Conservation (phyloP, 2,329 filamentous ascomycete species). For the Alternaria viburni region DNA sequence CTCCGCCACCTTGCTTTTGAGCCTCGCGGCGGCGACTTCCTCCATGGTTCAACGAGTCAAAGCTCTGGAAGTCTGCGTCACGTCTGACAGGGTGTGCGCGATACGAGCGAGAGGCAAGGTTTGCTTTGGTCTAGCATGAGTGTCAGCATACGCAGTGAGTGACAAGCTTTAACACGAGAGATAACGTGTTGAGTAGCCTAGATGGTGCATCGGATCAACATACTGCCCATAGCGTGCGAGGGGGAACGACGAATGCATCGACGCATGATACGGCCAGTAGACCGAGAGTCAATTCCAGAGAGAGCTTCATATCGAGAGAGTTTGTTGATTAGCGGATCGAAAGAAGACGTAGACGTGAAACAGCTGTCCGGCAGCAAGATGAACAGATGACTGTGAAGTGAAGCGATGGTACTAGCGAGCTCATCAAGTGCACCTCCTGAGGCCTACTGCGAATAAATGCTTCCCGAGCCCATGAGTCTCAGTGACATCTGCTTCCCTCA, state of each 20-base stretch:
- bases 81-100: conserved; percentile 17
- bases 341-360: conserved; percentile 1
- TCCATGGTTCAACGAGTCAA: background rate
- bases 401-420: background rate
- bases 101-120: conserved; percentile 20
- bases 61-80: conserved; percentile 1
- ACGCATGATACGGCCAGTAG: conserved; percentile 31
- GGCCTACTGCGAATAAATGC: background rate
- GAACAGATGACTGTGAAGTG: background rate
- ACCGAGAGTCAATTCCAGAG: conserved; percentile 20
- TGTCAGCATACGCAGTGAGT: background rate
- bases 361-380: conserved; percentile 23
- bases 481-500: conserved; percentile 13
- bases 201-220: conserved; percentile 1
- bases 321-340: background rate
- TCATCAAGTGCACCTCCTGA: background rate
- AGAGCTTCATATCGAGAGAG: conserved; percentile 33
- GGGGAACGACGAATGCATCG: conserved; percentile 26
- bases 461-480: background rate
- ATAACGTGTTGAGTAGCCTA: background rate
- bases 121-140: conserved; percentile 9
- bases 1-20: conserved; percentile 18
- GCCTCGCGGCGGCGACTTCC: conserved; percentile 4
- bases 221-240: conserved; percentile 28
- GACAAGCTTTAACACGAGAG: background rate